These are phyloP conservation scores for Paramecium biaurelia DNA, from an alignment of 73 alveolate genomes.

Conservation along the genomic window DNA sequence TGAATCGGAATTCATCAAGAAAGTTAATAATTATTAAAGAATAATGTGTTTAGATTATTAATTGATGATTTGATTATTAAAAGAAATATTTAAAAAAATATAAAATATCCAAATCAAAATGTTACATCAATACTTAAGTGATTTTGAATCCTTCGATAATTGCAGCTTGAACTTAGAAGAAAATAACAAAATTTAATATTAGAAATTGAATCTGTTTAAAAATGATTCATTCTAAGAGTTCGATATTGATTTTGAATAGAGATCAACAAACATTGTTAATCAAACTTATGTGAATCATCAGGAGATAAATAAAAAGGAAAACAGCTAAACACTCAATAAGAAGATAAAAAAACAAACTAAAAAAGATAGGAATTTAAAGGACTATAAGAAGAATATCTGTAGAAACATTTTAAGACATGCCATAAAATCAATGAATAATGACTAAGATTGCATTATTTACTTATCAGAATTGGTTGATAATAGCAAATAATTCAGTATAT, in stretches of 20 bases:
- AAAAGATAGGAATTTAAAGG: neutral
- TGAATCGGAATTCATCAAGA: conserved; percentile 1
- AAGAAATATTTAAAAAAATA: neutral
- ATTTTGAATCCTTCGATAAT: neutral
- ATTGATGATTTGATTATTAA: neutral
- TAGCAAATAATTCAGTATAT: neutral
- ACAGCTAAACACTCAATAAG: neutral
- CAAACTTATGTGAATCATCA: neutral
- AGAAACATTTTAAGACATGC: conserved; percentile 44
- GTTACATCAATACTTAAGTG: neutral
- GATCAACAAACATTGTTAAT: neutral
- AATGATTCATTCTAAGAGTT: neutral
- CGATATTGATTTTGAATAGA: neutral
- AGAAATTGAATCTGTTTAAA: neutral
- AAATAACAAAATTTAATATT: neutral
- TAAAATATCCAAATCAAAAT: neutral
- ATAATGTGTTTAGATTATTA: neutral
- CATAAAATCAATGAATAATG: conserved; percentile 11
- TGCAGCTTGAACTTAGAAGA: neutral
- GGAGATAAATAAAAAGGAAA: neutral
- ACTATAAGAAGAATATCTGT: conserved; percentile 33
- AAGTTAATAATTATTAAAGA: neutral
- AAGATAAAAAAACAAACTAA: neutral
- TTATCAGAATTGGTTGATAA: conserved; percentile 23
- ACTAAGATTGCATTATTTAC: neutral